A percentile compares a stretch with the other conserved stretches of the same genome.
Evolutionary conservation across 116 monocot genomes (phyloP).

Genomic region (Phalaenopsis hybrid): DNA sequence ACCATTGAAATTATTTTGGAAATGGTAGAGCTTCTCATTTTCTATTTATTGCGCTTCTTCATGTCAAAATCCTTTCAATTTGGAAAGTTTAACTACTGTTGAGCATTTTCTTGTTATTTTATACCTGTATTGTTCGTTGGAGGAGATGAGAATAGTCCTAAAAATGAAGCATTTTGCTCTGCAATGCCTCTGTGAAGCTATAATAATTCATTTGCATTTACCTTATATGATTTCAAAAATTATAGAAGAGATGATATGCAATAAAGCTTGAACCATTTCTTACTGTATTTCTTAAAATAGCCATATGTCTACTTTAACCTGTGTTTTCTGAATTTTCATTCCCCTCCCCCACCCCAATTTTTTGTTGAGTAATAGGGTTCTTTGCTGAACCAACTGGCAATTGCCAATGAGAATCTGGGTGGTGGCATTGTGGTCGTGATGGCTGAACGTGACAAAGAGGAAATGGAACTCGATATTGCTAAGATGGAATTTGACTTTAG

Average conservation of each 20-base stretch:
- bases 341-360: background rate
- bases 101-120: background rate
- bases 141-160: background rate
- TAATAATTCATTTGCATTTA: background rate
- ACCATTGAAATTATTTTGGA: too few species aligned
- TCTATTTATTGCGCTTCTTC: too few species aligned
- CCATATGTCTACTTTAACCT: background rate
- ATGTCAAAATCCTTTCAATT: background rate
- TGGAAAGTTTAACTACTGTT: background rate
- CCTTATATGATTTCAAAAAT: background rate
- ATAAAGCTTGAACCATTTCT: background rate
- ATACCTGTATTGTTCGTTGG: background rate
- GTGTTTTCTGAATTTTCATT: slow-evolving; percentile 1
- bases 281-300: background rate
- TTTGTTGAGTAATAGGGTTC: slow-evolving; percentile 42
- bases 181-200: background rate
- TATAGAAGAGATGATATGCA: background rate
- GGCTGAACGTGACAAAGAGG: slow-evolving; percentile 84
- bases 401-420: slow-evolving; percentile 76
- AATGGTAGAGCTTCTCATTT: too few species aligned
- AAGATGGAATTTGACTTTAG: slow-evolving; percentile 86
- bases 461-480: slow-evolving; percentile 82
- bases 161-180: background rate
- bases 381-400: slow-evolving; percentile 67
- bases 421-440: slow-evolving; percentile 69